phyloP scores from a whole-genome alignment of 2,329 filamentous ascomycete genomes.

The Monosporascus sp. region DNA sequence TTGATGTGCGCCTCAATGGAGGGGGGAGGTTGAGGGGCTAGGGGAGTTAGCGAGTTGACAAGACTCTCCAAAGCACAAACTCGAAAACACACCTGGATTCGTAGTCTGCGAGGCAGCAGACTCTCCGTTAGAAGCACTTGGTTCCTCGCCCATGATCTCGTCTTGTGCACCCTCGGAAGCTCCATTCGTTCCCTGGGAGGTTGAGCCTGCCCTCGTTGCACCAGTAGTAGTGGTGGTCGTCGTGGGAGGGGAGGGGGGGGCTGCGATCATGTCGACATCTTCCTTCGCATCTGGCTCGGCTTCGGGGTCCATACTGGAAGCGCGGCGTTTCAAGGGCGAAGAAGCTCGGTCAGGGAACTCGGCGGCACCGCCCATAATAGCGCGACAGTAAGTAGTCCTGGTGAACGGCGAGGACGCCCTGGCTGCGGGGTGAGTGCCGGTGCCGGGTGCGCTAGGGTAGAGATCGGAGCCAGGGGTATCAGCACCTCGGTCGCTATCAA shows the following conservation, averaged over 20 bases:
- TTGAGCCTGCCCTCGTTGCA: slow-evolving; percentile 4
- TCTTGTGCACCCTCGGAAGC: background rate
- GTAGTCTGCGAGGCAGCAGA: slow-evolving; percentile 1
- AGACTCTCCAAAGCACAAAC: background rate
- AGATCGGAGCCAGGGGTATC: slow-evolving; percentile 37
- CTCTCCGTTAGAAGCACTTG: slow-evolving; percentile 1
- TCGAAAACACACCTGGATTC: slow-evolving; percentile 8
- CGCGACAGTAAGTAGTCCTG: slow-evolving; percentile 42
- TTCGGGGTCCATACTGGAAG: slow-evolving; percentile 56
- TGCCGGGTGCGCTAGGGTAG: slow-evolving; percentile 30
- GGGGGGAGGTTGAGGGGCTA: slow-evolving; percentile 21
- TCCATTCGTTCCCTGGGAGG: slow-evolving; percentile 1
- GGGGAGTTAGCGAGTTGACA: slow-evolving; percentile 5
- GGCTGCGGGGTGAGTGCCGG: slow-evolving; percentile 21
- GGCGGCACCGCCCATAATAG: slow-evolving; percentile 56
- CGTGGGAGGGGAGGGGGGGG: slow-evolving; percentile 13
- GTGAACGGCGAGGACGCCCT: slow-evolving; percentile 49
- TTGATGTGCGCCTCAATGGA: slow-evolving; percentile 67
- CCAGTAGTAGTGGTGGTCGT: slow-evolving; percentile 8
- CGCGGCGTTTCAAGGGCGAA: slow-evolving; percentile 59
- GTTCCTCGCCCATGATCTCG: background rate
- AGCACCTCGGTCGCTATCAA: slow-evolving; percentile 50
- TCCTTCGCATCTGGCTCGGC: slow-evolving; percentile 32
- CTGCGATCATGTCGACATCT: slow-evolving; percentile 42
- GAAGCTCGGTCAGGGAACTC: slow-evolving; percentile 56